Evolutionary conservation across 2,329 filamentous ascomycete species (phyloP), one percentile per base, ranked within the genome.

Genomic region (Ophiostoma perfectum): DNA sequence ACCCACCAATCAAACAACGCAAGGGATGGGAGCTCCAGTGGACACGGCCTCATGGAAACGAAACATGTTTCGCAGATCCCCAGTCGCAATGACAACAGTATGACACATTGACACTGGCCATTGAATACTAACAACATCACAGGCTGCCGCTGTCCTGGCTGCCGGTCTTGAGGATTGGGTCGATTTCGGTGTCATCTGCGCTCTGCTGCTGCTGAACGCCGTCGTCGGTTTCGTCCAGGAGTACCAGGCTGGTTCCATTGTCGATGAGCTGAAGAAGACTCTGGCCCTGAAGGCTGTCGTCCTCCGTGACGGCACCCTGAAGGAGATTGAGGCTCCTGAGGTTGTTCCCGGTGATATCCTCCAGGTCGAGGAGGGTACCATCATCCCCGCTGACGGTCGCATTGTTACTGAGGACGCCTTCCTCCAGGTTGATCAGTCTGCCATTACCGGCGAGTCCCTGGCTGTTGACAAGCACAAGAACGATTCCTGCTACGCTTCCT

Each of bases 281-380:
- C 74, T 73, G n/a, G 92, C 92, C 69, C 86, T 96, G 65, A 95
- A 93, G 84, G 92, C 92, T 76, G 88, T 91, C 62, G 92, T 96
- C 74, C 86, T 95, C 77, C 91, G 93, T 83, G 90, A 94, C 77
- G 90, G 89, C 71, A 83, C 84, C 69, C 84, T 93, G 71, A 85
- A 88, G 78, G 92, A 96, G 79, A 83, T 96, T 71, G 90, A 93
- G 80, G 90, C 91, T 71, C 86, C 90, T 67, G 89, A 93, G 74
- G 90, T 96, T 72, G 92, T 96, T 71, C 91, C 92, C 73, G 92
- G 92, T 79, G 92, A 96, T 82, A 93, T 96, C 75, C 84, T 96
- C 71, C 90, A 93, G 79, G 86, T 96, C 72, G 92, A 96, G 79
- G 92, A 96, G 85, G 93, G 92, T 80, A 94, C 91, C 72, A 96